Conservation (phyloP, 192 early-diverging fungal species). For the Radiomyces spectabilis region DNA sequence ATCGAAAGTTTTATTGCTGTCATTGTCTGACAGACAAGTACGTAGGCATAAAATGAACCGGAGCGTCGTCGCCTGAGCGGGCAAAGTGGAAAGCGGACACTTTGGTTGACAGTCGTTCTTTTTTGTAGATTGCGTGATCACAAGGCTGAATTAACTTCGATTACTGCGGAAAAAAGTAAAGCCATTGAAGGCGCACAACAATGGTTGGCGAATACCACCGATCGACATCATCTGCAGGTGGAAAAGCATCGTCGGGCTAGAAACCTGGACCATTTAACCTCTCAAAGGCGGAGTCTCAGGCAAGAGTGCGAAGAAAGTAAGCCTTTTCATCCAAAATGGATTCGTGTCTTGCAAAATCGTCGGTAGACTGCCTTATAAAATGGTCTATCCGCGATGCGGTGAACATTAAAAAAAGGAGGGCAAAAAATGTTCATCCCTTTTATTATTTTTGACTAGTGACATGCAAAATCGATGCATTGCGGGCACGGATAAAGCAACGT, state of each 20-base stretch:
- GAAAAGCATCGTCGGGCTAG: constrained; percentile 11
- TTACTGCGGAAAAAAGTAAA: constrained; percentile 1
- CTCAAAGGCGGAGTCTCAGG: neutral
- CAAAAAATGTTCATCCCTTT: neutral
- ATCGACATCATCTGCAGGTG: constrained; percentile 2
- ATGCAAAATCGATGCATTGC: neutral
- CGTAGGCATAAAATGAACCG: neutral
- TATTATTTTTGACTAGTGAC: neutral
- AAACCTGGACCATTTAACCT: neutral
- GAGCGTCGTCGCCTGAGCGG: neutral
- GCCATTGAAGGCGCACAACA: constrained; percentile 11
- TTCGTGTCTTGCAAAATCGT: too few species aligned
- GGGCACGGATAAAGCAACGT: neutral
- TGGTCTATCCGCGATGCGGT: too few species aligned
- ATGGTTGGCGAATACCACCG: neutral
- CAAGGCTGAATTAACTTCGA: constrained; percentile 1
- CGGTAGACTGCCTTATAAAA: too few species aligned
- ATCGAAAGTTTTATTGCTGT: constrained; percentile 19
- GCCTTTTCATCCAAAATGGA: neutral
- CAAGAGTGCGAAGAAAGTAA: constrained; percentile 1
- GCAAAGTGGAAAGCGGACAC: neutral
- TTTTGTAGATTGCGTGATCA: constrained; percentile 16
- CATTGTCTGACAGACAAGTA: constrained; percentile 19
- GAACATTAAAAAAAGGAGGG: neutral
- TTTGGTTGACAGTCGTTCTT: neutral